These are phyloP conservation scores for Geranomyces michiganensis DNA, from an alignment of 192 early-diverging fungal species.

Conservation along the genomic window DNA sequence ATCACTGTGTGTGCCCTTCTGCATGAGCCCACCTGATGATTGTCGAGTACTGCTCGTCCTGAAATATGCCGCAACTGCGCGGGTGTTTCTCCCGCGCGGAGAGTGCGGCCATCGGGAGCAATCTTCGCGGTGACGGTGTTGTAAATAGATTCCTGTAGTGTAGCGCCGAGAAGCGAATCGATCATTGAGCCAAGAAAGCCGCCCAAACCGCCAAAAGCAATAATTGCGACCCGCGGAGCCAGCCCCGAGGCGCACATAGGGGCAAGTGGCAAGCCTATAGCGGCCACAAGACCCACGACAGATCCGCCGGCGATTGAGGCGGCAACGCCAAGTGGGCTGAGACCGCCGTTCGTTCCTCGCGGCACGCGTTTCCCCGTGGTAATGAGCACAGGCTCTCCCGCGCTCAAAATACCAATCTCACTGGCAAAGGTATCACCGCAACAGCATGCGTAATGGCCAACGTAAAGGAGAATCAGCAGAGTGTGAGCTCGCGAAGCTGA, in stretches of 20 bases:
- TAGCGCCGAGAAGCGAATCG: slow-evolving; percentile 87
- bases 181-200: slow-evolving; percentile 79
- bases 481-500: slow-evolving; percentile 32
- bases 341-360: slow-evolving; percentile 87
- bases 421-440: slow-evolving; percentile 81
- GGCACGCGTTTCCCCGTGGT: slow-evolving; percentile 80
- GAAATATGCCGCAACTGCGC: slow-evolving; percentile 55
- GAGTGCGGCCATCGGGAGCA: slow-evolving; percentile 40
- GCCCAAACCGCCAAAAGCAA: slow-evolving; percentile 60
- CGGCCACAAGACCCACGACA: slow-evolving; percentile 65
- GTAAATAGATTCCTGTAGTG: slow-evolving; percentile 75
- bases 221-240: slow-evolving; percentile 45
- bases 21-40: slow-evolving; percentile 70
- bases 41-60: slow-evolving; percentile 74
- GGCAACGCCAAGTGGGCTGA: slow-evolving; percentile 71
- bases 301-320: slow-evolving; percentile 79
- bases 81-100: slow-evolving; percentile 48
- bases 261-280: slow-evolving; percentile 33
- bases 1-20: no score
- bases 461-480: slow-evolving; percentile 55
- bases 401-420: slow-evolving; percentile 84
- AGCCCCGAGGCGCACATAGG: slow-evolving; percentile 33
- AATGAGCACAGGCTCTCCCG: slow-evolving; percentile 75
- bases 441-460: slow-evolving; percentile 68
- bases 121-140: slow-evolving; percentile 65